Evolutionary conservation across 352 stramenopile species (phyloP), one percentile per base, ranked within the genome.

Genomic region (Globisporangium spinosum): DNA sequence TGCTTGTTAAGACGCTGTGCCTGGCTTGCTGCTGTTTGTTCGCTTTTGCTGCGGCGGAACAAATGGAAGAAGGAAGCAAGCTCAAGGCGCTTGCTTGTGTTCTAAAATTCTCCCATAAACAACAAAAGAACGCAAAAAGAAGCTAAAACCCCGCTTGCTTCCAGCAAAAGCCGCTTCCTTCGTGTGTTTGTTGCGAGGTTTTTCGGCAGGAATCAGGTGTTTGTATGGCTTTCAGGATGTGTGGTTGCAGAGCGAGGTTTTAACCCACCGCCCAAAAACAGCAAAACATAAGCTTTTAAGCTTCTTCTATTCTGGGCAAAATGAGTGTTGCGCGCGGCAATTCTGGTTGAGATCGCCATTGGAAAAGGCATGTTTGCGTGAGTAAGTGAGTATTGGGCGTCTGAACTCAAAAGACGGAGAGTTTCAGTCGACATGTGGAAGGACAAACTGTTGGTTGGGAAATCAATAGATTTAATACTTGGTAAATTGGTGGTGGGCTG

Each of bases 161-260:
- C 10, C 8, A 15, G 9, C 35, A 43, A 43, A 43, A 43, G 35
- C 10, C 35, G 10, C 10, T 1, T 43, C 0, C 35, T 43, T 62
- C 59, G 59, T 43, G 22, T 55, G 43, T 47, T 58, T 65, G 59
- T 27, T 56, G 15, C n/a, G 15, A 63, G 35, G 35, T 54, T 63
- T 29, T 51, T 17, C 22, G 23, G 2, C 2, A 32, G 9, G 17
- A 45, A 43, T 60, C 55, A 60, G 55, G 20, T 17, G 9, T 10
- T 43, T 60, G 29, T 60, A 60, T 60, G 17, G 9, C 1, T 25
- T 45, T 20, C 22, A 60, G 55, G 29, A 60, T 29, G 17, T 6
- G 5, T 22, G 53, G 10, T 20, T 2, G 15, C 17, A 32, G 20
- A 64, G 7, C 3, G 29, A 43, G 59, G 45, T 56, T 56, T 64